Percentiles rank a stretch among this genome's conserved stretches.
Evolutionary conservation across 83 land plant species (phyloP).

Genomic region (Picea engelmannii): DNA sequence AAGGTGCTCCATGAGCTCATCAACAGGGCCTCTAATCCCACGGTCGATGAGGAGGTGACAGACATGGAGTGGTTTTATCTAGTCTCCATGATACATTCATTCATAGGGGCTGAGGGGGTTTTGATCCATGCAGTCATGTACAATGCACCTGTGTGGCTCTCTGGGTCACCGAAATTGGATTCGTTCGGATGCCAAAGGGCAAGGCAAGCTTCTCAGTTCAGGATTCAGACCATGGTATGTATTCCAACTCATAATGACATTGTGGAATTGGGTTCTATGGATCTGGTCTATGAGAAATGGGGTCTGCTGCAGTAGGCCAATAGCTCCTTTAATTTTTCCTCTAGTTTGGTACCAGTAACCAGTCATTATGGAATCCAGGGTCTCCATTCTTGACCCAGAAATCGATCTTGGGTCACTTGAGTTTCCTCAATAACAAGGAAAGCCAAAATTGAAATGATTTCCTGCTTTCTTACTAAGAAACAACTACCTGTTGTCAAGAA

Average conservation of each 20-base stretch:
- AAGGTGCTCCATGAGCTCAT: constrained; percentile 26
- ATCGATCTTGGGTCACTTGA: not conserved
- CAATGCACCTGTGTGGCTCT: constrained; percentile 53
- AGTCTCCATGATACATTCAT: constrained; percentile 69
- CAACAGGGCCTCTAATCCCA: constrained; percentile 30
- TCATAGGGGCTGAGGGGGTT: constrained; percentile 62
- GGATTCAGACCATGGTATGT: constrained; percentile 61
- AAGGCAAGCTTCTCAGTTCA: constrained; percentile 48
- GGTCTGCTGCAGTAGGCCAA: constrained; percentile 34
- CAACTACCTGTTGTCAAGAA: no score
- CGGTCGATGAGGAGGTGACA: constrained; percentile 21
- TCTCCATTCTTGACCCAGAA: not conserved
- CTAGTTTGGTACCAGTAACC: not conserved
- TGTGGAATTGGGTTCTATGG: constrained; percentile 71
- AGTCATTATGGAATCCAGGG: not conserved
- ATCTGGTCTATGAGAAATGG: constrained; percentile 36
- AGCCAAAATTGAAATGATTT: not conserved
- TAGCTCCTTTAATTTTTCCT: constrained; percentile 20
- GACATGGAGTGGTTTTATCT: constrained; percentile 57
- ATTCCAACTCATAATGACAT: constrained; percentile 65
- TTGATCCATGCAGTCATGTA: constrained; percentile 45
- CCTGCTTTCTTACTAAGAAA: no score
- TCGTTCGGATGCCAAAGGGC: constrained; percentile 44
- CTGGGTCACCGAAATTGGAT: constrained; percentile 18
- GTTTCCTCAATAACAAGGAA: not conserved